Percentiles rank a stretch among this genome's conserved stretches.
Conservation (phyloP, 306 rosid species). For the Oxytropis ochrocephala region DNA sequence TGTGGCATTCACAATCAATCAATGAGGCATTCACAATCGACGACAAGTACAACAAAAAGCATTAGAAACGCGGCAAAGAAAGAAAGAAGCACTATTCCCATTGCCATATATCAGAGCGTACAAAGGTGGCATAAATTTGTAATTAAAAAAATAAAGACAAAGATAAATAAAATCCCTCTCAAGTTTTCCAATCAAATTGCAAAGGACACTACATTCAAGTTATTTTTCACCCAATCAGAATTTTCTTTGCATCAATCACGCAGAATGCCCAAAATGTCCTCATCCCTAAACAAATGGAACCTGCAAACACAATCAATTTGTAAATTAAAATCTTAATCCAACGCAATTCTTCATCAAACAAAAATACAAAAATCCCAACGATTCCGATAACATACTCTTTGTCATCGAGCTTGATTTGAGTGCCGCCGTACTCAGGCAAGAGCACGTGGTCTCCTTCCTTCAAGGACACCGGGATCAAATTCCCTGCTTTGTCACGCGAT, state of each 20-base stretch:
- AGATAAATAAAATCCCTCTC: background rate
- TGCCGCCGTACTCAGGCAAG: slow-evolving; percentile 86
- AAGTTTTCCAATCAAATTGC: background rate
- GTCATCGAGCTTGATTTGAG: slow-evolving; percentile 78
- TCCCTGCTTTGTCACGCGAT: slow-evolving; percentile 53
- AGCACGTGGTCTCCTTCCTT: slow-evolving; percentile 86
- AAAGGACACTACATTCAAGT: background rate
- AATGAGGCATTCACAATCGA: too few species aligned
- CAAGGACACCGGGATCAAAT: slow-evolving; percentile 58
- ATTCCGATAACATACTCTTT: slow-evolving; percentile 52
- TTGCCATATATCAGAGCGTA: background rate
- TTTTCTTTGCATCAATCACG: slow-evolving; percentile 24
- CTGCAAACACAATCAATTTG: slow-evolving; percentile 28
- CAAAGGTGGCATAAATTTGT: background rate
- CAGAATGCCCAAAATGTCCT: slow-evolving; percentile 50
- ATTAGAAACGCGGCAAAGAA: background rate
- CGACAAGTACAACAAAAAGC: background rate
- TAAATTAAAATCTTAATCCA: background rate
- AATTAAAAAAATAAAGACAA: too few species aligned
- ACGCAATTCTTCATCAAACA: background rate
- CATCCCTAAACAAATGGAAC: slow-evolving; percentile 57
- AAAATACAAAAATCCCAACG: background rate
- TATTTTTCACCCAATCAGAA: background rate
- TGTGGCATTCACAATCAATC: too few species aligned
- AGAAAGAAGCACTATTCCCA: background rate